A percentile compares a stretch with the other conserved stretches of the same genome.
Evolutionary conservation across 805 yeast species (phyloP).

Genomic region (Candida taoyuanica): DNA sequence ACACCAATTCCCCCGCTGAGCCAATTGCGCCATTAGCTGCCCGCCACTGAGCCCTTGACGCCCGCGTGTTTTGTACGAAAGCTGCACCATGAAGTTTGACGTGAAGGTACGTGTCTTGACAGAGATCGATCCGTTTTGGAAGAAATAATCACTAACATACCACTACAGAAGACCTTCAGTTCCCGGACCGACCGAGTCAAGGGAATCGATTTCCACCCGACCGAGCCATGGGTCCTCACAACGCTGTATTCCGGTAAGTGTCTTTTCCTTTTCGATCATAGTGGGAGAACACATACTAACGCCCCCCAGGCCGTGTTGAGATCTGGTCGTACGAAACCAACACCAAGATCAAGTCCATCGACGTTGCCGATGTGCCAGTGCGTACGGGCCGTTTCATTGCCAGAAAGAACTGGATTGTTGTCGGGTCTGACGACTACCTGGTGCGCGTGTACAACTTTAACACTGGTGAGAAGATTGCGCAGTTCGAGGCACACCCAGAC

Average conservation of each 20-base stretch:
- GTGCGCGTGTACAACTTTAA: slow-evolving; percentile 90
- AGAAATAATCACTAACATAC: slow-evolving; percentile 1
- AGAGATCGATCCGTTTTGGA: too few relatives aligned
- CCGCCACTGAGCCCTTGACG: background rate
- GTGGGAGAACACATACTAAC: too few relatives aligned
- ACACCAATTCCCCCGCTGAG: background rate
- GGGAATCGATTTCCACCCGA: slow-evolving; percentile 96
- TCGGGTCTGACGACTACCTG: slow-evolving; percentile 95
- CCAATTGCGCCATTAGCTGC: background rate
- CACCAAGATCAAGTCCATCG: slow-evolving; percentile 79
- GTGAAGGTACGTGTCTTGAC: slow-evolving; percentile 20
- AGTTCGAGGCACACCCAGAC: slow-evolving; percentile 98
- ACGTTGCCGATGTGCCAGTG: slow-evolving; percentile 93
- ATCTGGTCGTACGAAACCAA: slow-evolving; percentile 92
- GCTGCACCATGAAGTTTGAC: slow-evolving; percentile 24
- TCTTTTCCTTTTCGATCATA: too few relatives aligned
- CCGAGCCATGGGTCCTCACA: slow-evolving; percentile 94
- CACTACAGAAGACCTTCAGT: slow-evolving; percentile 65
- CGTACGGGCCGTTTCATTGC: slow-evolving; percentile 95
- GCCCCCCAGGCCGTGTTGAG: slow-evolving; percentile 48
- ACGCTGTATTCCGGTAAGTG: slow-evolving; percentile 81
- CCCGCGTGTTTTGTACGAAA: background rate
- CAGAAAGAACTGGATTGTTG: slow-evolving; percentile 94
- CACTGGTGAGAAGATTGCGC: slow-evolving; percentile 90
- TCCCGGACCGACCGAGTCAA: slow-evolving; percentile 95